Base-by-base conservation (phyloP, 495 filamentous ascomycete genomes). In the Penicillium paxilli region DNA sequence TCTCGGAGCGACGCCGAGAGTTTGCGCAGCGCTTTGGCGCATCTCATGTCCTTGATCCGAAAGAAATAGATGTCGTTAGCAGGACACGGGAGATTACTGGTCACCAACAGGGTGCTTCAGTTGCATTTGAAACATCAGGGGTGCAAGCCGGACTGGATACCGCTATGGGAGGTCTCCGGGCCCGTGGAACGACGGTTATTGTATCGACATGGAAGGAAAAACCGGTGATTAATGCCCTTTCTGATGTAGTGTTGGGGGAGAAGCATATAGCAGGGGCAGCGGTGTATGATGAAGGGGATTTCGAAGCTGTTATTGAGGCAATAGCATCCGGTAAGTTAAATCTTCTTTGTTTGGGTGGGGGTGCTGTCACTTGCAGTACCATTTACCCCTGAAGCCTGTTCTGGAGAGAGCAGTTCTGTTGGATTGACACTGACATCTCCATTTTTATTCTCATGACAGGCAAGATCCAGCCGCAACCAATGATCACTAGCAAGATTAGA, bases 401-500 rank as follows among this genome's bases (percentile, higher is more conserved):
- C n/a, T 2, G n/a, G n/a, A 16, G 19, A 16, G n/a, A n/a, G n/a
- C 1, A 7, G 19, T 51, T 16, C 2, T 28, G 38, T 12, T 5
- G 16, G 12, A n/a, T 21, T 12, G 9, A 28, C n/a, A 21, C 22
- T 47, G 23, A 51, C 12, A n/a, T 44, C 17, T 24, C 21, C 30
- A 25, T 11, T 3, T n/a, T 61, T 50, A 32, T 16, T 38, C 8
- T 12, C 5, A 38, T 19, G 8, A 16, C n/a, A 70, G 66, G 64
- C 3, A 54, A 58, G n/a, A 51, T 72, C 28, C 32, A 64, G 33
- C 63, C 64, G 5, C 64, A 62, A 42, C 71, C 70, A 5, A 84
- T 85, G 83, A 83, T 85, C 38, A 84, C 81, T 19, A 71, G 72
- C 53, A 76, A 69, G 58, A 75, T 83, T 26, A 52, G 64, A 9